phyloP scores from a whole-genome alignment of 2,329 filamentous ascomycete species.

The Apiospora aurea region DNA sequence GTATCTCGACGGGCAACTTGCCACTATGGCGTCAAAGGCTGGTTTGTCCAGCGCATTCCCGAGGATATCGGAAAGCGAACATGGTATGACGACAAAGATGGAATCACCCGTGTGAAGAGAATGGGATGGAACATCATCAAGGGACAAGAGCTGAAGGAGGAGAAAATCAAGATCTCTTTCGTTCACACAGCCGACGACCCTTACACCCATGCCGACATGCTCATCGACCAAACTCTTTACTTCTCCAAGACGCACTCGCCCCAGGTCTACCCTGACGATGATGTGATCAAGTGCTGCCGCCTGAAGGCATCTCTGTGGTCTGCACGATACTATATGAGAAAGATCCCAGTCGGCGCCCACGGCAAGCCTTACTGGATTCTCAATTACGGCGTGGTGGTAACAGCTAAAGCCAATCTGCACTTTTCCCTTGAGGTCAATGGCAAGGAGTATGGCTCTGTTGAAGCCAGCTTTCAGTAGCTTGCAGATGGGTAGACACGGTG shows the following conservation, averaged over 20 bases:
- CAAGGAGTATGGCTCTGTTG: not conserved
- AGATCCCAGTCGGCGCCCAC: not conserved
- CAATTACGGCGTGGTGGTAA: not conserved
- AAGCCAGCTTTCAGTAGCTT: not conserved
- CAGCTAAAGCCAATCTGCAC: not conserved
- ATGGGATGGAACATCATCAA: not conserved
- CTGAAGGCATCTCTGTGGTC: not conserved
- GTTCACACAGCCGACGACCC: accelerated
- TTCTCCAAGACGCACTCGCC: not conserved
- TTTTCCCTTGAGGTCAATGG: conserved; percentile 1
- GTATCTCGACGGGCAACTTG: not conserved
- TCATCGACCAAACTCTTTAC: not conserved
- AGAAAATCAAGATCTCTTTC: not conserved
- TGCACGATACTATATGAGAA: not conserved
- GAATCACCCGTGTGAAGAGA: not conserved
- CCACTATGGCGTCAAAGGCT: not conserved
- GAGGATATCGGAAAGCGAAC: not conserved
- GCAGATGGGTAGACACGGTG: no score
- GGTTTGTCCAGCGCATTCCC: no score
- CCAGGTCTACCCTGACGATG: not conserved
- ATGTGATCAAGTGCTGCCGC: not conserved
- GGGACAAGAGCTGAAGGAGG: conserved; percentile 6
- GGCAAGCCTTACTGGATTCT: not conserved
- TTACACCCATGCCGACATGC: not conserved
- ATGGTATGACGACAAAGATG: not conserved